Percentiles rank a stretch among this genome's conserved stretches.
Evolutionary conservation across 371 early-diverging fungal species (phyloP).

Genomic region (Phascolomyces articulosus): DNA sequence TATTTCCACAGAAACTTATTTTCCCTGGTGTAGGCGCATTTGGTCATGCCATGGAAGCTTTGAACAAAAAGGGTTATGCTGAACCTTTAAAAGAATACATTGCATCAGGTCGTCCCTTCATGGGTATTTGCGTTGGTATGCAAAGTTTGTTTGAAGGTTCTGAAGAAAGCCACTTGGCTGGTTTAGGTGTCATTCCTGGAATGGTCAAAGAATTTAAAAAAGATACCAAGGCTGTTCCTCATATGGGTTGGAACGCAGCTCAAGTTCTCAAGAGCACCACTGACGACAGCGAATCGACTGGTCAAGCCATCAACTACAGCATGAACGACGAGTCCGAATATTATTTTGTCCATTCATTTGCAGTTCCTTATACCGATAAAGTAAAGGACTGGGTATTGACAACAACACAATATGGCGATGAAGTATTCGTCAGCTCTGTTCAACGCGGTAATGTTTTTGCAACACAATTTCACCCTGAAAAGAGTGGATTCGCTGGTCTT

Average conservation of each 20-base stretch:
- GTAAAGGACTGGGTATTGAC: slow-evolving; percentile 71
- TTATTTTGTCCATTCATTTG: slow-evolving; percentile 98
- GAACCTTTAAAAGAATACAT: slow-evolving; percentile 86
- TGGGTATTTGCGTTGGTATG: slow-evolving; percentile 99
- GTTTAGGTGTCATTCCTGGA: slow-evolving; percentile 87
- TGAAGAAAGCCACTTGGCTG: slow-evolving; percentile 82
- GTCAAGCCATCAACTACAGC: slow-evolving; percentile 37
- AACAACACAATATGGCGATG: slow-evolving; percentile 86
- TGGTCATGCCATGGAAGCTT: slow-evolving; percentile 86
- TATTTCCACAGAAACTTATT: slow-evolving; percentile 79
- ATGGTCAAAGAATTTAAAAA: slow-evolving; percentile 70
- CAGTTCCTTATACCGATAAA: slow-evolving; percentile 64
- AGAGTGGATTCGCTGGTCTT: slow-evolving; percentile 91
- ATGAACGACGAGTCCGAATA: slow-evolving; percentile 63
- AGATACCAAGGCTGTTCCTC: slow-evolving; percentile 85
- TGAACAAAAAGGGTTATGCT: slow-evolving; percentile 75
- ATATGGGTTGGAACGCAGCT: slow-evolving; percentile 97
- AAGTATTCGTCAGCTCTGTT: slow-evolving; percentile 84
- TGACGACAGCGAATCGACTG: slow-evolving; percentile 4
- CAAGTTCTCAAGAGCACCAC: slow-evolving; percentile 40
- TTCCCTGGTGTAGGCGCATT: slow-evolving; percentile 99
- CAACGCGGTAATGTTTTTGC: slow-evolving; percentile 88
- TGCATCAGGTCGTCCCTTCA: slow-evolving; percentile 83
- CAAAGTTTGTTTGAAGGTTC: slow-evolving; percentile 93
- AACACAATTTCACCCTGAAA: slow-evolving; percentile 98